Conservation (phyloP, 129 eudicot species). For the Silybum marianum region DNA sequence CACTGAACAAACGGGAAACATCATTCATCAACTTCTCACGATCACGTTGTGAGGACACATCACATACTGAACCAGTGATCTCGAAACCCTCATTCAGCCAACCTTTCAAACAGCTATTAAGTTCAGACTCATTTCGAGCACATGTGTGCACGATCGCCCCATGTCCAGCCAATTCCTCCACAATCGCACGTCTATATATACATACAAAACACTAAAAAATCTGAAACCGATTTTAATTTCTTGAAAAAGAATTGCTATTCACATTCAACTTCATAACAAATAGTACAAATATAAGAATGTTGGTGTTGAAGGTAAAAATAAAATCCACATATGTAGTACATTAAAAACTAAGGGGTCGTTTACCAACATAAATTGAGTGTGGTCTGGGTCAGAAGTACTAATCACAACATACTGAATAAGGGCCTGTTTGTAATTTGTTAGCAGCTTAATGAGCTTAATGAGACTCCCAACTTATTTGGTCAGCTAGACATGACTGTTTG, state of each 20-base stretch:
- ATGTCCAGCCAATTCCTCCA: constrained; percentile 71
- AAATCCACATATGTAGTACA: not conserved
- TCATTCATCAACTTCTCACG: constrained; percentile 44
- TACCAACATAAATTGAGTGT: no score
- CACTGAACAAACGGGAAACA: constrained; percentile 47
- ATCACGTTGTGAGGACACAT: constrained; percentile 48
- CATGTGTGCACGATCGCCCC: constrained; percentile 73
- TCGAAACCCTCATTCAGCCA: constrained; percentile 59
- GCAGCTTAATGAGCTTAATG: no score
- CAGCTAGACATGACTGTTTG: no score
- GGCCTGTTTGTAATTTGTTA: no score
- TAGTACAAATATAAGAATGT: not conserved
- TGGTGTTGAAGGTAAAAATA: not conserved
- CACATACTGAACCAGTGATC: constrained; percentile 68
- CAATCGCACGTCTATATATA: constrained; percentile 58
- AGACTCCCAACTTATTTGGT: no score
- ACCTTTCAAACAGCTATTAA: constrained; percentile 44
- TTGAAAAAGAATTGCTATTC: not conserved
- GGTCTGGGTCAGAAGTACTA: no score
- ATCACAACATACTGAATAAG: no score
- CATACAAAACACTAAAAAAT: not conserved
- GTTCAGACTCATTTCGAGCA: constrained; percentile 61
- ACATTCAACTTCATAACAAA: not conserved
- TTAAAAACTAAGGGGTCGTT: not conserved
- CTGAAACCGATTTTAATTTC: not conserved